These are phyloP conservation scores for Starmerella geochares DNA, from an alignment of 805 yeast species.

Conservation along the genomic window DNA sequence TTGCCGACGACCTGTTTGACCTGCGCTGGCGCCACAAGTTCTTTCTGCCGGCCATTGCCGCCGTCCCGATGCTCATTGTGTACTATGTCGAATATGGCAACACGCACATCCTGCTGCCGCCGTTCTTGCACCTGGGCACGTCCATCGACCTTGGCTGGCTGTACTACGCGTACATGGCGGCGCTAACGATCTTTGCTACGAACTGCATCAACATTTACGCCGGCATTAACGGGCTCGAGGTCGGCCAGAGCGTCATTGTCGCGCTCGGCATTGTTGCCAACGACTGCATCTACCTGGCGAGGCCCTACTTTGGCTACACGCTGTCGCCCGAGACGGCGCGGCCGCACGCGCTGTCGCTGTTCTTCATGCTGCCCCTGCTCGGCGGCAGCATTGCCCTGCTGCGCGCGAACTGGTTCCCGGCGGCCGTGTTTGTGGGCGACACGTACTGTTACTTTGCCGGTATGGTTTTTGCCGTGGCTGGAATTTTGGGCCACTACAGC, in stretches of 20 bases:
- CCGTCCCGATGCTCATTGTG: slow-evolving; percentile 80
- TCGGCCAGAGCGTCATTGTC: slow-evolving; percentile 81
- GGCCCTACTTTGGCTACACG: slow-evolving; percentile 23
- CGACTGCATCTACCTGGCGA: slow-evolving; percentile 55
- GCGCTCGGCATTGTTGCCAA: slow-evolving; percentile 62
- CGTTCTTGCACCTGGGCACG: slow-evolving; percentile 30
- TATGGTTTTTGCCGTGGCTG: slow-evolving; percentile 96
- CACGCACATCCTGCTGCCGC: slow-evolving; percentile 77
- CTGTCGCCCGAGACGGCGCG: slow-evolving; percentile 49
- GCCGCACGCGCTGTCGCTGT: slow-evolving; percentile 71
- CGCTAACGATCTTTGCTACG: slow-evolving; percentile 88
- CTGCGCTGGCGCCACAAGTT: slow-evolving; percentile 96
- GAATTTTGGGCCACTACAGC: slow-evolving; percentile 91
- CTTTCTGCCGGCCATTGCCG: slow-evolving; percentile 87
- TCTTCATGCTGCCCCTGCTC: slow-evolving; percentile 71
- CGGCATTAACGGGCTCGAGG: slow-evolving; percentile 93
- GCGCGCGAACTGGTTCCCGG: slow-evolving; percentile 81
- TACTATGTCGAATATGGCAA: slow-evolving; percentile 91
- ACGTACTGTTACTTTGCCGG: slow-evolving; percentile 97
- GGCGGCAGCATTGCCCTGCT: slow-evolving; percentile 74
- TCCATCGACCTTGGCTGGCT: slow-evolving; percentile 65
- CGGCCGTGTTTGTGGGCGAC: slow-evolving; percentile 91
- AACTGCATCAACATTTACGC: slow-evolving; percentile 93
- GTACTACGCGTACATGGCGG: slow-evolving; percentile 82
- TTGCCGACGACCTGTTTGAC: slow-evolving; percentile 91